Conservation (phyloP, 768 basidiomycete species). For the Psilocybe sp. region DNA sequence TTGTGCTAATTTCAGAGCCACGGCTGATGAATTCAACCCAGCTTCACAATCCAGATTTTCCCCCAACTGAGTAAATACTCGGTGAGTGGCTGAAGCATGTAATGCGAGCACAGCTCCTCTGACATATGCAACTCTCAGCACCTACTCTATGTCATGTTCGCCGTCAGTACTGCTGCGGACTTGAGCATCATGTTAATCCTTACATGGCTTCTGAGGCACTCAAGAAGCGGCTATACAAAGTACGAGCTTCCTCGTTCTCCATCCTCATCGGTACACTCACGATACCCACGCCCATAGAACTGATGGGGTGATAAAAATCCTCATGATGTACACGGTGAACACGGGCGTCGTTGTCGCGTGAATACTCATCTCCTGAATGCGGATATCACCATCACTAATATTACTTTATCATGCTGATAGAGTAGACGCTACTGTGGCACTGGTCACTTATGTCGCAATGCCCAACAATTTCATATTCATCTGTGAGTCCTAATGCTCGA, state of each 20-base stretch:
- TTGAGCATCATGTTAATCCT: slow-evolving; percentile 47
- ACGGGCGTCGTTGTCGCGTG: slow-evolving; percentile 47
- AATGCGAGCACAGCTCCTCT: neutral
- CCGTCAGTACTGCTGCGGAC: slow-evolving; percentile 47
- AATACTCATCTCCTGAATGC: slow-evolving; percentile 1
- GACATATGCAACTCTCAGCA: slow-evolving; percentile 27
- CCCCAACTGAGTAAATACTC: slow-evolving; percentile 34
- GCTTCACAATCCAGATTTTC: slow-evolving; percentile 14
- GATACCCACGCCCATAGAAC: slow-evolving; percentile 33
- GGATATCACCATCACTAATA: neutral
- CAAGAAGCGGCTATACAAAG: slow-evolving; percentile 52
- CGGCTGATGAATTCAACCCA: neutral
- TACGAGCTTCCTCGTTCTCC: slow-evolving; percentile 12
- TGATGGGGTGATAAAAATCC: slow-evolving; percentile 42
- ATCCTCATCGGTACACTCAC: neutral
- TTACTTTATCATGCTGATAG: slow-evolving; percentile 22
- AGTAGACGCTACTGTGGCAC: slow-evolving; percentile 42
- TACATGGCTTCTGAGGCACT: slow-evolving; percentile 43
- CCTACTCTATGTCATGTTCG: slow-evolving; percentile 52
- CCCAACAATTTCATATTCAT: slow-evolving; percentile 54
- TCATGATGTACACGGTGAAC: slow-evolving; percentile 53
- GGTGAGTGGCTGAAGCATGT: slow-evolving; percentile 21
- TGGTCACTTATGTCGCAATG: slow-evolving; percentile 48
- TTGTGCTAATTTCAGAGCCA: neutral
- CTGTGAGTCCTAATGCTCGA: slow-evolving; percentile 22